Percentiles rank a stretch among this genome's conserved stretches.
Evolutionary conservation across 164 flowering plant genomes (phyloP).

Genomic region (Umbilicus rupestris): DNA sequence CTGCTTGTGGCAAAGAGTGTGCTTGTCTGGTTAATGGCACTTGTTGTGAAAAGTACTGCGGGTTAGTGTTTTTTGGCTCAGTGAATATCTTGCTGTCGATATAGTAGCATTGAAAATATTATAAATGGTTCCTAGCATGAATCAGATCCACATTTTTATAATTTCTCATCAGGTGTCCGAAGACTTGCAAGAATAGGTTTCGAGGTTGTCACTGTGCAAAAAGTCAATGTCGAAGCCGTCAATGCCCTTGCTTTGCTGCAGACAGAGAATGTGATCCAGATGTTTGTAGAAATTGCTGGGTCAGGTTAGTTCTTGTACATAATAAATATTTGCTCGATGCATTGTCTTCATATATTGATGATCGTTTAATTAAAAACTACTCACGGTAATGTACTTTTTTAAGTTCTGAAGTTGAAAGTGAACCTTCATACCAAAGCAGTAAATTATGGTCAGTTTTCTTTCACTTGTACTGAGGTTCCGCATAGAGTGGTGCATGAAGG

Average conservation of each 20-base stretch:
- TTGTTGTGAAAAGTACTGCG: constrained; percentile 97
- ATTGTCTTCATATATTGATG: background rate
- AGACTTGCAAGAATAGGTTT: constrained; percentile 90
- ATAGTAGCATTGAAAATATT: background rate
- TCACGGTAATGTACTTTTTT: too few species aligned
- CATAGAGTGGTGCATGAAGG: too few species aligned
- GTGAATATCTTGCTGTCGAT: background rate
- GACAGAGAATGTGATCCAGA: constrained; percentile 99
- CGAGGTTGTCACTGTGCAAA: constrained; percentile 99
- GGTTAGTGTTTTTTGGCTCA: constrained; percentile 39
- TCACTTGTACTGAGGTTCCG: too few species aligned
- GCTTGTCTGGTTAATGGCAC: constrained; percentile 83
- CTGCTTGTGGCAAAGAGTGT: constrained; percentile 90
- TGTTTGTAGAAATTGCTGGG: constrained; percentile 99
- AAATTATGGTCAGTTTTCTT: too few species aligned
- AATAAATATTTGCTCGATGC: background rate
- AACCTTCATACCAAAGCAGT: too few species aligned
- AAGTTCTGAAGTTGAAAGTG: too few species aligned
- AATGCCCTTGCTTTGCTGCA: constrained; percentile 99
- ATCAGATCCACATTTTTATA: background rate
- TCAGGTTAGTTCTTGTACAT: constrained; percentile 37
- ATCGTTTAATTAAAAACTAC: background rate
- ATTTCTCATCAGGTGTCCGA: constrained; percentile 56
- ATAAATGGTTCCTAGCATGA: background rate
- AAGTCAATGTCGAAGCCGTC: constrained; percentile 98